phyloP scores from a whole-genome alignment of 2,329 filamentous ascomycete genomes.

The Didymella exigua region DNA sequence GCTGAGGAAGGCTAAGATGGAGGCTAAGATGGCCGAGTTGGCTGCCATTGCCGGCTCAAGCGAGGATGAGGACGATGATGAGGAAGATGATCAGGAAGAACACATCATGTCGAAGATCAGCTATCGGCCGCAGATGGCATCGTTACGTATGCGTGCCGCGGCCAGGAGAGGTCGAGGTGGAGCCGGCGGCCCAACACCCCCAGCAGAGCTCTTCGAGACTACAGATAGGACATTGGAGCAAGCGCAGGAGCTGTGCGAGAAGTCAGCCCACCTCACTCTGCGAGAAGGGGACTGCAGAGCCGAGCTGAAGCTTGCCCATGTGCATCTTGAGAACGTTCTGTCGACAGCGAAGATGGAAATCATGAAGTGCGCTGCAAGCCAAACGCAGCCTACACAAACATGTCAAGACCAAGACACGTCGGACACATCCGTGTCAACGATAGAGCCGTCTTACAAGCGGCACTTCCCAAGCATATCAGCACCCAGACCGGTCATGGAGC shows the following conservation, averaged over 20 bases:
- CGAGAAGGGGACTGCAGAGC: conserved; percentile 82
- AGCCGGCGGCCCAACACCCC: conserved; percentile 17
- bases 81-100: conserved; percentile 38
- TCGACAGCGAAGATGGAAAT: conserved; percentile 59
- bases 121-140: conserved; percentile 44
- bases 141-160: conserved; percentile 37
- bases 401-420: conserved; percentile 24
- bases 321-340: conserved; percentile 67
- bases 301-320: conserved; percentile 73
- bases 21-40: conserved; percentile 68
- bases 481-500: conserved; percentile 2
- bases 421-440: conserved; percentile 23
- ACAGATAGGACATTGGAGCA: conserved; percentile 80
- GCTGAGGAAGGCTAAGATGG: conserved; percentile 87
- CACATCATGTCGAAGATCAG: conserved; percentile 41
- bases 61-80: conserved; percentile 30
- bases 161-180: conserved; percentile 17
- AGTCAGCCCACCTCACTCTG: conserved; percentile 87
- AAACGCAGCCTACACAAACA: conserved; percentile 19
- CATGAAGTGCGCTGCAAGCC: conserved; percentile 30
- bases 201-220: conserved; percentile 58
- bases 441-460: conserved; percentile 22
- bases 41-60: conserved; percentile 43
- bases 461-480: conserved; percentile 22
- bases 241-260: conserved; percentile 81